phyloP scores from a whole-genome alignment of 768 basidiomycete genomes.

The Lactifluus pinguis region DNA sequence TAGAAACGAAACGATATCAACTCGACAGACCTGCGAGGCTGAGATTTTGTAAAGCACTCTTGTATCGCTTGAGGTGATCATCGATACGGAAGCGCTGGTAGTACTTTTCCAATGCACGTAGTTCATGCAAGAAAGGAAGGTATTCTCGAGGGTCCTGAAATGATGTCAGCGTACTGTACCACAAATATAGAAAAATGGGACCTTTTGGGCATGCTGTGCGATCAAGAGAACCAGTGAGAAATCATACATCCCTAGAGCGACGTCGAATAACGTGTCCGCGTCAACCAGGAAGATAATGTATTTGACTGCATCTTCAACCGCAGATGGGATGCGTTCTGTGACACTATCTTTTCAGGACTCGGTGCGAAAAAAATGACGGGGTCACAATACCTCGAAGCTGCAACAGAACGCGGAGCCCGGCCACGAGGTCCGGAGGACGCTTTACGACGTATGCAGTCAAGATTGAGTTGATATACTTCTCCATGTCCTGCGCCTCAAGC shows the following conservation, averaged over 20 bases:
- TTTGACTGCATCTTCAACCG: conserved; percentile 95
- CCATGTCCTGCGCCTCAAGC: conserved; percentile 62
- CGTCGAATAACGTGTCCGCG: conserved; percentile 83
- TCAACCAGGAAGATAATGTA: conserved; percentile 98
- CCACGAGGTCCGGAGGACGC: conserved; percentile 83
- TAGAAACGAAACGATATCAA: neutral
- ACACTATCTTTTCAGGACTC: neutral
- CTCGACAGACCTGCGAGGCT: conserved; percentile 48
- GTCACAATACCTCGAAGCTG: conserved; percentile 58
- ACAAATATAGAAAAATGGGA: conserved; percentile 23
- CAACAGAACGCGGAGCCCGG: conserved; percentile 66
- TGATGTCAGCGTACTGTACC: neutral
- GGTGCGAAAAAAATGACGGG: neutral
- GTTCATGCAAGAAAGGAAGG: conserved; percentile 88
- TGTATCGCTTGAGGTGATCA: conserved; percentile 74
- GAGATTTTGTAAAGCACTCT: conserved; percentile 68
- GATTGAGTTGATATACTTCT: conserved; percentile 82
- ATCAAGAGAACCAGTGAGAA: conserved; percentile 93
- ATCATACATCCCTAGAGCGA: conserved; percentile 98
- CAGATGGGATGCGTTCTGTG: conserved; percentile 49
- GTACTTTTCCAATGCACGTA: conserved; percentile 67
- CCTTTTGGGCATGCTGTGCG: conserved; percentile 96
- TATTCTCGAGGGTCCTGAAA: conserved; percentile 93
- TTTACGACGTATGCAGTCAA: conserved; percentile 92
- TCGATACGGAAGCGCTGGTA: conserved; percentile 91